These are phyloP conservation scores for Perkinsus chesapeaki DNA, from an alignment of 169 alveolate species.

Conservation along the genomic window DNA sequence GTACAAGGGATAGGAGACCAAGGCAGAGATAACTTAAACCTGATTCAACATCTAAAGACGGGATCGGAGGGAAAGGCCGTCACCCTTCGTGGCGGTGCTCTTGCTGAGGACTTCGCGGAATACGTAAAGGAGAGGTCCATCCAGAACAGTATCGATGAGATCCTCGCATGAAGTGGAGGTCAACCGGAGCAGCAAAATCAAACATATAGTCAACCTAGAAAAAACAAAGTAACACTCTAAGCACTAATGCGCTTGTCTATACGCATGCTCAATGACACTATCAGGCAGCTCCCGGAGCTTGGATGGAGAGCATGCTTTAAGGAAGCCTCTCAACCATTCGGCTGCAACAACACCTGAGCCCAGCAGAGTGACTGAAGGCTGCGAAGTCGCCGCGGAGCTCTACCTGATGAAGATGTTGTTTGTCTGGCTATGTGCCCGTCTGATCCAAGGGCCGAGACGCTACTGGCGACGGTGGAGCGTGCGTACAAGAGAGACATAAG, in stretches of 20 bases:
- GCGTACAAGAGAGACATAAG: background rate
- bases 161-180: background rate
- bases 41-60: background rate
- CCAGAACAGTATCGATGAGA: background rate
- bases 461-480: background rate
- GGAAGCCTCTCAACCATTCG: background rate
- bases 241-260: background rate
- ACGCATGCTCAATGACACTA: background rate
- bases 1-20: background rate
- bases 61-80: background rate
- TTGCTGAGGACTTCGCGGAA: background rate
- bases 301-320: background rate
- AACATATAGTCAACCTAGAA: background rate
- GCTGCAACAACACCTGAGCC: background rate
- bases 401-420: background rate
- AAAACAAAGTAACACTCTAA: background rate
- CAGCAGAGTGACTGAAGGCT: too few relatives aligned
- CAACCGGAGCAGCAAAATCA: background rate
- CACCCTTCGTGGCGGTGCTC: background rate
- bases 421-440: background rate
- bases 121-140: background rate
- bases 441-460: background rate
- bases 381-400: background rate
- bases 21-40: background rate
- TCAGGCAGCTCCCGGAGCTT: background rate